A percentile compares a stretch with the other conserved stretches of the same genome.
Evolutionary conservation across 805 yeast species (phyloP).

Genomic region (Kurtzmaniella fragi): DNA sequence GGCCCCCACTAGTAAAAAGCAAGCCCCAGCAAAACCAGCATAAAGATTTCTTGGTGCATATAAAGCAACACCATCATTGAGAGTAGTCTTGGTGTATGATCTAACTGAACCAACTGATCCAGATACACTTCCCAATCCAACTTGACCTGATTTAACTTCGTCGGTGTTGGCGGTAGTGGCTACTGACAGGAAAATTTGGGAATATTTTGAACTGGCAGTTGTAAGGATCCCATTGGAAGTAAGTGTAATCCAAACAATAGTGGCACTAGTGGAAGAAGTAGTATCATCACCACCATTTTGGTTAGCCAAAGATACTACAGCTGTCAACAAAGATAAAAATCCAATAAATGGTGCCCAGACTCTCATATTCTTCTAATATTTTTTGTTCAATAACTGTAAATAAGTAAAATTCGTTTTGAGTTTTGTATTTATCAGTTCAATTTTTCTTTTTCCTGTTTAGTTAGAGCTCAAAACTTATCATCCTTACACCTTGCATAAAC

Average conservation of each 20-base stretch:
- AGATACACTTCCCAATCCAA: slow-evolving; percentile 26
- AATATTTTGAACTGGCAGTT: slow-evolving; percentile 18
- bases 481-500: no score
- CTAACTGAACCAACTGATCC: slow-evolving; percentile 28
- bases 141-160: slow-evolving; percentile 19
- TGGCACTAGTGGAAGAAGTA: slow-evolving; percentile 13
- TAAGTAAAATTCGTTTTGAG: slow-evolving; percentile 1
- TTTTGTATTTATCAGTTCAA: neutral
- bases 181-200: slow-evolving; percentile 23
- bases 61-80: slow-evolving; percentile 11
- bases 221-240: slow-evolving; percentile 26
- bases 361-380: neutral
- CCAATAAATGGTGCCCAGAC: neutral
- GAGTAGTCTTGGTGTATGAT: slow-evolving; percentile 23
- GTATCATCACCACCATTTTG: slow-evolving; percentile 12
- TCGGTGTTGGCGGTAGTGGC: slow-evolving; percentile 12
- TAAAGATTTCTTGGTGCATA: slow-evolving; percentile 1
- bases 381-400: slow-evolving; percentile 1
- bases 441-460: neutral
- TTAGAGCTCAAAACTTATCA: neutral
- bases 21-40: slow-evolving; percentile 13
- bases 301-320: slow-evolving; percentile 11
- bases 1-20: slow-evolving; percentile 9
- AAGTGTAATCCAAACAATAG: slow-evolving; percentile 31
- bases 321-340: slow-evolving; percentile 4